Evolutionary conservation across 106 monocot species (phyloP).

Genomic region (Hemerocallis citrina): DNA sequence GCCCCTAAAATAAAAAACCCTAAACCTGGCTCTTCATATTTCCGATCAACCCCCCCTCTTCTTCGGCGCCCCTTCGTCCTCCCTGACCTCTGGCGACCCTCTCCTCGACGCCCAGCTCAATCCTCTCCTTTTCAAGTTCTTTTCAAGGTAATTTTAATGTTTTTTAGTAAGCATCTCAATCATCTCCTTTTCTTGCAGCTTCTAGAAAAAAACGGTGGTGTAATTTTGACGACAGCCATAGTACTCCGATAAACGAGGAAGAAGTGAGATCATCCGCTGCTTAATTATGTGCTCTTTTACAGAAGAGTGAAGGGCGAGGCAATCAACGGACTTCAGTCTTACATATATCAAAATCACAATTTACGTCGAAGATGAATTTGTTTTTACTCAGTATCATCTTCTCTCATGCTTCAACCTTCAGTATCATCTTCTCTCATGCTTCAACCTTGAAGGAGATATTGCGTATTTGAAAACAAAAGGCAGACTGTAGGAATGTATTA

Average conservation of each 20-base stretch:
- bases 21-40: too few species aligned
- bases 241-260: slow-evolving; percentile 76
- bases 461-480: not conserved
- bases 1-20: too few species aligned
- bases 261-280: slow-evolving; percentile 93
- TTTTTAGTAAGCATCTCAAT: slow-evolving; percentile 3
- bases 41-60: too few species aligned
- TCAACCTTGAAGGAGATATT: not conserved
- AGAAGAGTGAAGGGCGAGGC: slow-evolving; percentile 57
- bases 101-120: too few species aligned
- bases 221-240: slow-evolving; percentile 92
- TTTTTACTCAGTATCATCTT: not conserved
- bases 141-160: too few species aligned
- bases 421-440: too few species aligned
- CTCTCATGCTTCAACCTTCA: too few species aligned
- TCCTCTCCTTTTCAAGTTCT: too few species aligned
- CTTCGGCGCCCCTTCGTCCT: too few species aligned
- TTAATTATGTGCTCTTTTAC: slow-evolving; percentile 98
- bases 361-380: slow-evolving; percentile 31
- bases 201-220: slow-evolving; percentile 89
- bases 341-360: slow-evolving; percentile 28
- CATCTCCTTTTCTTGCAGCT: slow-evolving; percentile 34
- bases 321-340: slow-evolving; percentile 45
- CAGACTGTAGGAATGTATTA: not conserved
- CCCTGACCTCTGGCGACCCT: too few species aligned